These are phyloP conservation scores for Lodderomyces beijingensis DNA, from an alignment of 1,139 yeast species.

Conservation along the genomic window DNA sequence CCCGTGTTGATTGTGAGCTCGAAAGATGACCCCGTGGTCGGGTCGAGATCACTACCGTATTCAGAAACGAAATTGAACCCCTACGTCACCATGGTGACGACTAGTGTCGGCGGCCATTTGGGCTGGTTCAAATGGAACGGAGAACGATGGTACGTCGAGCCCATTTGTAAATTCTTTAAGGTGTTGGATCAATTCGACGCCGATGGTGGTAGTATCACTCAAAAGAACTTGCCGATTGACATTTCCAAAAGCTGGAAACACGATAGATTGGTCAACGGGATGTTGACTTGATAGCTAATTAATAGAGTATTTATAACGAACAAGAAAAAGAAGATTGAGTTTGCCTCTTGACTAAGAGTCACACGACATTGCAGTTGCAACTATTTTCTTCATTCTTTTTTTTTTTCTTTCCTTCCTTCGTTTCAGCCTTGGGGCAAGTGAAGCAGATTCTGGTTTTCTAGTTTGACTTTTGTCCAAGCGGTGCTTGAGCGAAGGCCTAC, in stretches of 20 bases:
- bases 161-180: conserved; percentile 31
- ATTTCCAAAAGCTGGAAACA: conserved; percentile 25
- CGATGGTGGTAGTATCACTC: conserved; percentile 9
- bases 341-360: no score
- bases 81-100: conserved; percentile 57
- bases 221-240: conserved; percentile 26
- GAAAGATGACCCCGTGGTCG: conserved; percentile 57
- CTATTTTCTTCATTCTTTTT: no score
- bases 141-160: conserved; percentile 50
- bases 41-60: conserved; percentile 52
- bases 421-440: no score
- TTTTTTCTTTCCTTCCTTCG: no score
- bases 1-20: conserved; percentile 50
- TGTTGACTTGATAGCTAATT: no score
- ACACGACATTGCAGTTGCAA: no score
- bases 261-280: conserved; percentile 23
- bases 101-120: conserved; percentile 83
- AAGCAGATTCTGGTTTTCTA: no score
- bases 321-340: no score
- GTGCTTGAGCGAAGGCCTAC: no score
- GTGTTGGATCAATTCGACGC: conserved; percentile 28
- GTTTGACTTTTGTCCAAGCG: no score
- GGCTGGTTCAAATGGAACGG: conserved; percentile 53
- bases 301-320: no score
- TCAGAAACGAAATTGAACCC: conserved; percentile 64